Conservation (phyloP, 805 yeast genomes). For the Monosporozyma aerobia region DNA sequence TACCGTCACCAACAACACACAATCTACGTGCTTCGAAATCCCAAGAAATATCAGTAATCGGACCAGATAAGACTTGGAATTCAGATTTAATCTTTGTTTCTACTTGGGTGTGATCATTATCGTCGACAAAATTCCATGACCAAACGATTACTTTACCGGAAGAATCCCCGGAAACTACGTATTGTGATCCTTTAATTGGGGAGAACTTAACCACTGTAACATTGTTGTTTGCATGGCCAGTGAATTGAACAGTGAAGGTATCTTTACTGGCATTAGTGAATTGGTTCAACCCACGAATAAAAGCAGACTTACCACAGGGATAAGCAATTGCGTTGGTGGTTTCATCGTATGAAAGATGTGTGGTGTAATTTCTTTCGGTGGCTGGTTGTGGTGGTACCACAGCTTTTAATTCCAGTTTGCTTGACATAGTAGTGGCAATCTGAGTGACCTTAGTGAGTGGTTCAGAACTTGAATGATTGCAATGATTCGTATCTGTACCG, state of each 20-base stretch:
- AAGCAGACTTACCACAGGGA: constrained; percentile 71
- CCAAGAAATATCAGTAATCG: constrained; percentile 81
- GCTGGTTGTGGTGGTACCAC: constrained; percentile 71
- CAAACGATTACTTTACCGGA: constrained; percentile 85
- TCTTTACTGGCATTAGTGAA: constrained; percentile 31
- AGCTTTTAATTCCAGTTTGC: constrained; percentile 14
- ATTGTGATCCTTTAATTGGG: constrained; percentile 66
- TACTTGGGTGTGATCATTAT: constrained; percentile 4
- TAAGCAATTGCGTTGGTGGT: constrained; percentile 66
- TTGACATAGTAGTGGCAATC: not conserved
- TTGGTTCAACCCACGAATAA: constrained; percentile 36
- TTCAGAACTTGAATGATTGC: too few relatives aligned
- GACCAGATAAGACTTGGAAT: constrained; percentile 68
- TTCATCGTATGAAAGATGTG: constrained; percentile 67
- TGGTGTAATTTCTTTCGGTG: constrained; percentile 59
- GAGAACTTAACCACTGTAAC: constrained; percentile 83
- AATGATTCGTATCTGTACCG: too few relatives aligned
- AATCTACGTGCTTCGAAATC: constrained; percentile 79
- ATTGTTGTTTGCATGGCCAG: constrained; percentile 49
- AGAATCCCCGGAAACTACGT: constrained; percentile 86
- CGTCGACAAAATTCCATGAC: constrained; percentile 40
- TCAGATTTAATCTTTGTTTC: constrained; percentile 61
- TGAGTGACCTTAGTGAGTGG: too few relatives aligned
- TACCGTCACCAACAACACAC: constrained; percentile 92
- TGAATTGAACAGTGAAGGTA: constrained; percentile 44